Evolutionary conservation across 2,329 filamentous ascomycete species (phyloP).

Genomic region (Penicillium vulpinum): DNA sequence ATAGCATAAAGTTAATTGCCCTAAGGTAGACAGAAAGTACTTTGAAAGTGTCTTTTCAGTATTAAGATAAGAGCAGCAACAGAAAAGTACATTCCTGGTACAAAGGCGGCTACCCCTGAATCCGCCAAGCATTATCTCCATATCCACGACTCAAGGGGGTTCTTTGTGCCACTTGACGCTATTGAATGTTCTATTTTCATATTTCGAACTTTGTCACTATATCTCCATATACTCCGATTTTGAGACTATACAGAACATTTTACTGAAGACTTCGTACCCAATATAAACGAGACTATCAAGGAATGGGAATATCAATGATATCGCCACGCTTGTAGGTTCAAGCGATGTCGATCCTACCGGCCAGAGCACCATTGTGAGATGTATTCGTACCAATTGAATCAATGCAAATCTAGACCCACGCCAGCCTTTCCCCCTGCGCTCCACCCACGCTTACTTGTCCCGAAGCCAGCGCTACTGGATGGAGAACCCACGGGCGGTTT

Average conservation of each 20-base stretch:
- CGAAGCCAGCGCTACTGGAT: conserved; percentile 13
- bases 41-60: neutral
- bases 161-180: conserved; percentile 9
- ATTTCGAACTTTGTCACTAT: neutral
- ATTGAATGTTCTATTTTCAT: conserved; percentile 19
- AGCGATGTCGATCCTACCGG: conserved; percentile 22
- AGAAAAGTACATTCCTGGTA: neutral
- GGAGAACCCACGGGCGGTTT: conserved; percentile 22
- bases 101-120: conserved; percentile 12
- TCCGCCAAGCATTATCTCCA: conserved; percentile 7
- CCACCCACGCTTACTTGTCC: conserved; percentile 14
- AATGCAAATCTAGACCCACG: conserved; percentile 13
- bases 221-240: neutral
- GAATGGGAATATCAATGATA: neutral
- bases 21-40: neutral
- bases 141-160: conserved; percentile 23
- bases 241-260: no score
- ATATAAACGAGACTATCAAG: neutral
- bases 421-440: conserved; percentile 12
- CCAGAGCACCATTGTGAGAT: conserved; percentile 15
- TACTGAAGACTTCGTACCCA: no score
- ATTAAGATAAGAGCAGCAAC: neutral
- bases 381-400: conserved; percentile 22
- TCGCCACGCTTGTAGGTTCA: conserved; percentile 9
- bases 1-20: neutral